Evolutionary conservation across 2,329 filamentous ascomycete species (phyloP).

Genomic region (Pochonia chlamydosporia): DNA sequence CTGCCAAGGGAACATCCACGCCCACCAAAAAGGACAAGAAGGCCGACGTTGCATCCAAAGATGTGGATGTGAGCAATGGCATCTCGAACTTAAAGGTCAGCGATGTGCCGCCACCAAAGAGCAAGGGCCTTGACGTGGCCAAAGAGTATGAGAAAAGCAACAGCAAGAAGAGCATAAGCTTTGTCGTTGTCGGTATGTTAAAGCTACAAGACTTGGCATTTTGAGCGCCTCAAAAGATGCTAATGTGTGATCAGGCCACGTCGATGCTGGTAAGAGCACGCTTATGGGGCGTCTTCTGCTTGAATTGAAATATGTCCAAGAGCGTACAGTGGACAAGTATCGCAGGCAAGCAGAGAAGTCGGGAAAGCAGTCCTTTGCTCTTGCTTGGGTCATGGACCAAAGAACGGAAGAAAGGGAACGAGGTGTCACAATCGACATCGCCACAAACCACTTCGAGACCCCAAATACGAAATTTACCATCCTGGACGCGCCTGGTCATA

Average conservation of each 20-base stretch:
- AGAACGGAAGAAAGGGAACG: slow-evolving; percentile 81
- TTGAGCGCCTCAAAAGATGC: background rate
- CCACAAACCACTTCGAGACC: slow-evolving; percentile 91
- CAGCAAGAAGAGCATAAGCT: slow-evolving; percentile 77
- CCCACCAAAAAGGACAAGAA: slow-evolving; percentile 32
- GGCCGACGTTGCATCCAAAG: slow-evolving; percentile 21
- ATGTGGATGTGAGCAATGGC: slow-evolving; percentile 20
- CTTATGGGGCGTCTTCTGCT: slow-evolving; percentile 92
- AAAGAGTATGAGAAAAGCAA: slow-evolving; percentile 71
- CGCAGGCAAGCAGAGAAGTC: slow-evolving; percentile 83
- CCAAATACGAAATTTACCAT: slow-evolving; percentile 85
- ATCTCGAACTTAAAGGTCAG: slow-evolving; percentile 35
- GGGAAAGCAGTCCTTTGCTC: slow-evolving; percentile 90
- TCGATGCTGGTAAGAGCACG: slow-evolving; percentile 96
- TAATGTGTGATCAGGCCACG: slow-evolving; percentile 59
- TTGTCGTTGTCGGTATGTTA: slow-evolving; percentile 79
- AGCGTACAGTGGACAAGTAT: slow-evolving; percentile 83
- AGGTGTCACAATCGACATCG: slow-evolving; percentile 95
- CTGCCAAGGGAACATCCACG: slow-evolving; percentile 25
- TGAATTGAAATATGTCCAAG: slow-evolving; percentile 82
- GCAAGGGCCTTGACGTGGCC: slow-evolving; percentile 79
- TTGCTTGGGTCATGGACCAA: slow-evolving; percentile 96
- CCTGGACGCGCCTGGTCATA: slow-evolving; percentile 88
- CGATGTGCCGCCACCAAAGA: slow-evolving; percentile 53
- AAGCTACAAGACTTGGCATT: background rate